phyloP scores from a whole-genome alignment of 352 stramenopile species.

The Globisporangium rhizosaccharum region DNA sequence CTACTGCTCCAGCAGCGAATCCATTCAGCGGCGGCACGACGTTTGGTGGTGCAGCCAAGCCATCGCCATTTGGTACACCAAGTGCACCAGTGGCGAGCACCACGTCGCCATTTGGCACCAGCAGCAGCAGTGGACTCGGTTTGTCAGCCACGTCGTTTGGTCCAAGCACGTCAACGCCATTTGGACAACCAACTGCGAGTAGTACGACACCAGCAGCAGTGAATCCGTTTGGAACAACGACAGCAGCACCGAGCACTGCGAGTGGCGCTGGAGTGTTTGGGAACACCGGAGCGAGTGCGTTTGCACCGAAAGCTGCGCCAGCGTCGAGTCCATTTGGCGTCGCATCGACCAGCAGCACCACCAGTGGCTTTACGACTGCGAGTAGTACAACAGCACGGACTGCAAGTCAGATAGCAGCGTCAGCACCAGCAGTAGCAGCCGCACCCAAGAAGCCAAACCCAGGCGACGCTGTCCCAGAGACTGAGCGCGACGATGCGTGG shows the following conservation, averaged over 20 bases:
- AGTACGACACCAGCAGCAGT: not conserved
- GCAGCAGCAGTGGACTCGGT: constrained; percentile 6
- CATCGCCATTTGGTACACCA: constrained; percentile 23
- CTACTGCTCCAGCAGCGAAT: constrained; percentile 12
- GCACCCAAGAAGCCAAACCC: constrained; percentile 4
- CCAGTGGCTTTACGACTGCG: not conserved
- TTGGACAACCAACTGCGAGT: not conserved
- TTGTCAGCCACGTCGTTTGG: constrained; percentile 2
- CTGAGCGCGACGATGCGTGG: constrained; percentile 48
- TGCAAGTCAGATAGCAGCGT: not conserved
- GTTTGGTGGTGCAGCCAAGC: constrained; percentile 1
- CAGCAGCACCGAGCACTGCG: not conserved
- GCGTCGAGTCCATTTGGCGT: constrained; percentile 33
- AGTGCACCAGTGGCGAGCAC: constrained; percentile 15
- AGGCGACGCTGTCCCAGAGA: not conserved
- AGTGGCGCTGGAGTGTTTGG: constrained; percentile 3
- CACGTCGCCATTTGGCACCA: constrained; percentile 16
- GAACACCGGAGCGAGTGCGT: constrained; percentile 14
- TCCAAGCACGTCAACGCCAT: not conserved
- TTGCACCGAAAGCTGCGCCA: constrained; percentile 13
- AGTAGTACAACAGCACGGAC: not conserved
- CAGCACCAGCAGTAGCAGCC: constrained; percentile 5
- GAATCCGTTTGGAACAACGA: constrained; percentile 16
- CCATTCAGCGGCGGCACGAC: constrained; percentile 20
- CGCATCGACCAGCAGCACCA: not conserved